Percentiles rank a stretch among this genome's conserved stretches.
Conservation (phyloP, 306 rosid species). For the Citrullus colocynthis region DNA sequence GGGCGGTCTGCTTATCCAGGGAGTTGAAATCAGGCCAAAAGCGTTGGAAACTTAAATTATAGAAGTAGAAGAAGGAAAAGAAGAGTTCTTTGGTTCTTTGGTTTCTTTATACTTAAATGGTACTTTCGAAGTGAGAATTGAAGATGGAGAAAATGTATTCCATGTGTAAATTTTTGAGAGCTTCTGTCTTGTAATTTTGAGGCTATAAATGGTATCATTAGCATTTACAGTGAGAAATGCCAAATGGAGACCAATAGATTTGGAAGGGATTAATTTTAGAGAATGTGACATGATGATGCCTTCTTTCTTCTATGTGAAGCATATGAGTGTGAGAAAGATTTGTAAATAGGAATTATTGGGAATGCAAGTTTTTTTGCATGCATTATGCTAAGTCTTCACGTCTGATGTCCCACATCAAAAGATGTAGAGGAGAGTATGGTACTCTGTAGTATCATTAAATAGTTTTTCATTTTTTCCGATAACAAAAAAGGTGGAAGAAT, state of each 20-base stretch:
- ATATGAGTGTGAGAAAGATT: not conserved
- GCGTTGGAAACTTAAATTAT: not conserved
- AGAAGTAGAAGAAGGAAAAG: not conserved
- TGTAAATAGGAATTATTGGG: not conserved
- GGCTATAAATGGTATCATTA: not conserved
- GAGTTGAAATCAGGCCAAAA: slow-evolving; percentile 59
- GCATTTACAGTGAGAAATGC: not conserved
- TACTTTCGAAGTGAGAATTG: not conserved
- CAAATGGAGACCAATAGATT: not conserved
- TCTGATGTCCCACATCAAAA: not conserved
- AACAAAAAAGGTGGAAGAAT: no score
- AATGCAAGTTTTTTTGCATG: not conserved
- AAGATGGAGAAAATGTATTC: not conserved
- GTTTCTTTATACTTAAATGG: not conserved
- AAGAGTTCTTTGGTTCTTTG: not conserved
- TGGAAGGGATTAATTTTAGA: not conserved
- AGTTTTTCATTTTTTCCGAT: no score
- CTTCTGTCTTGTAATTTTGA: not conserved
- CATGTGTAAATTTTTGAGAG: not conserved
- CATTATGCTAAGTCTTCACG: not conserved
- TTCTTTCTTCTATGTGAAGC: not conserved
- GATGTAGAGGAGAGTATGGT: not conserved
- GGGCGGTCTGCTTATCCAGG: slow-evolving; percentile 56
- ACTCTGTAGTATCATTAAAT: no score
- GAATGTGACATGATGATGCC: not conserved